Evolutionary conservation across 176 grass and related monocot genomes (phyloP).

Genomic region (Oryza nivara): DNA sequence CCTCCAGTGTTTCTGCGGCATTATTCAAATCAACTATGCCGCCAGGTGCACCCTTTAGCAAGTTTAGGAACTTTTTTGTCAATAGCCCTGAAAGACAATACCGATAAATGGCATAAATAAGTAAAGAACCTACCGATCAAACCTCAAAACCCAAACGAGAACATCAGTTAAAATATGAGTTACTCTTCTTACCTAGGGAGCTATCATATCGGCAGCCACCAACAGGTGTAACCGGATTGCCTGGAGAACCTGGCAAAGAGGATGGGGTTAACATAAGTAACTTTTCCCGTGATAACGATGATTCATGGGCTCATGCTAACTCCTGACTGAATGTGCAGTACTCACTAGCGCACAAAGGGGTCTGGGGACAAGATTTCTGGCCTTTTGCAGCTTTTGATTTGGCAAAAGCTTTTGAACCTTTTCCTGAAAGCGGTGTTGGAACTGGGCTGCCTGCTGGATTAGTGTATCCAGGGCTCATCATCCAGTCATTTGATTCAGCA

Average conservation of each 20-base stretch:
- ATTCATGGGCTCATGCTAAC: background rate
- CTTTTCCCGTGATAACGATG: conserved; percentile 12
- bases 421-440: conserved; percentile 64
- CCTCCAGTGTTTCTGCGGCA: conserved; percentile 82
- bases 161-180: conserved; percentile 2
- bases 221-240: conserved; percentile 61
- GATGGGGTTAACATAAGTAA: conserved; percentile 26
- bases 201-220: conserved; percentile 79
- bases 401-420: conserved; percentile 49
- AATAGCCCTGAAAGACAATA: conserved; percentile 54
- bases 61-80: conserved; percentile 86
- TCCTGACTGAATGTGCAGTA: conserved; percentile 19
- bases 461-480: conserved; percentile 63
- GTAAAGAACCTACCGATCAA: conserved; percentile 29
- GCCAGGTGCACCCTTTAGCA: conserved; percentile 76
- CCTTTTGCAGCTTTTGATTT: conserved; percentile 55
- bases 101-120: conserved; percentile 10
- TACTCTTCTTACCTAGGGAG: conserved; percentile 66
- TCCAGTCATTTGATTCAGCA: conserved; percentile 60
- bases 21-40: conserved; percentile 89
- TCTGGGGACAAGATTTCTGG: conserved; percentile 72
- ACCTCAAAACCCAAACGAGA: background rate
- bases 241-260: conserved; percentile 63
- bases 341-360: conserved; percentile 61
- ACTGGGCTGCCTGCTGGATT: conserved; percentile 46